Evolutionary conservation across 2,329 filamentous ascomycete species (phyloP).

Genomic region (Mollisiaceae sp.): DNA sequence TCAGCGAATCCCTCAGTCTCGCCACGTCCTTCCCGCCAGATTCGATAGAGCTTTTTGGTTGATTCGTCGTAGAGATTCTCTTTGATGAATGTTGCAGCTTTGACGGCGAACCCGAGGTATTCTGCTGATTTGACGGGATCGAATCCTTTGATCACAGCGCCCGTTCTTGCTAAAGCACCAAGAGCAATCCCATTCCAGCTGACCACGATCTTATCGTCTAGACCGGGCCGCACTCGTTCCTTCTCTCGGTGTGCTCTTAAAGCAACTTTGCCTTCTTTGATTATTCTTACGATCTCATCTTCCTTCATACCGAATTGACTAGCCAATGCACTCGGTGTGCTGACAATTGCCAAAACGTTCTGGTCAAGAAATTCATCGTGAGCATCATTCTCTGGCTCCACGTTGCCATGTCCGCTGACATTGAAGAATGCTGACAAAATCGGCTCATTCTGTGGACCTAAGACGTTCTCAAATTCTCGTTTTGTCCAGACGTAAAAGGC

Average conservation of each 20-base stretch:
- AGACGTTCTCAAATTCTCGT: conserved; percentile 80
- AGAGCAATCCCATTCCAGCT: conserved; percentile 91
- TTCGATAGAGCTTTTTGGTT: conserved; percentile 69
- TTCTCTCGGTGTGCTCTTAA: conserved; percentile 74
- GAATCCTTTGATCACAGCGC: conserved; percentile 67
- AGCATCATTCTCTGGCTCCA: conserved; percentile 80
- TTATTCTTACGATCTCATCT: conserved; percentile 69
- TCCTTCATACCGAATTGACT: conserved; percentile 75
- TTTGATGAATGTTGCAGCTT: conserved; percentile 74
- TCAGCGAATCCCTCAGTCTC: conserved; percentile 81
- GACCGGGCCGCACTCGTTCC: conserved; percentile 74
- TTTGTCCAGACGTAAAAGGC: conserved; percentile 95
- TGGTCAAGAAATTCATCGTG: conserved; percentile 95
- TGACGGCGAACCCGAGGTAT: conserved; percentile 70
- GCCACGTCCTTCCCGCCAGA: conserved; percentile 71
- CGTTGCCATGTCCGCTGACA: conserved; percentile 83
- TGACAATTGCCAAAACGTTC: conserved; percentile 80
- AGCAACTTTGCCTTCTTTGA: conserved; percentile 69
- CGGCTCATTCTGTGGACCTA: conserved; percentile 70
- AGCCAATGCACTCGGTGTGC: conserved; percentile 70
- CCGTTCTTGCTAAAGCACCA: conserved; percentile 76
- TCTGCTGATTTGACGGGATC: conserved; percentile 60
- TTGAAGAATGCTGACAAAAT: conserved; percentile 86
- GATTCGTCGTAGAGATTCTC: conserved; percentile 72
- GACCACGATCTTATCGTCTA: conserved; percentile 88